phyloP scores from a whole-genome alignment of 2,329 filamentous ascomycete genomes.

The Monilinia laxa region DNA sequence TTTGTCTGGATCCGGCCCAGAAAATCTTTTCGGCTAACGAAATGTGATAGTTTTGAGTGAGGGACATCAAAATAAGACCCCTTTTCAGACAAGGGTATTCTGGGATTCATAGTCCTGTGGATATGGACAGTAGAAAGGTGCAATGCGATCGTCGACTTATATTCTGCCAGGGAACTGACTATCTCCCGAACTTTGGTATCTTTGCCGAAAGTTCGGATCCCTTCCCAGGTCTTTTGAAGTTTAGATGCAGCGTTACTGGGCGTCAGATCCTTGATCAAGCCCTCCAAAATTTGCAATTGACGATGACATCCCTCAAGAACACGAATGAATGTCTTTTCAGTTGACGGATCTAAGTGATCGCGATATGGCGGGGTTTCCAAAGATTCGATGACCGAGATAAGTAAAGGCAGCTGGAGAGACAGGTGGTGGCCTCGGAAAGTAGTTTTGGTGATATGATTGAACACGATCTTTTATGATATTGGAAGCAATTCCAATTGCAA shows the following conservation, averaged over 20 bases:
- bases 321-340: conserved; percentile 18
- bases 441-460: conserved; percentile 16
- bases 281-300: conserved; percentile 14
- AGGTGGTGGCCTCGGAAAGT: conserved; percentile 14
- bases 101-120: not conserved
- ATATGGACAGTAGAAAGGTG: conserved; percentile 14
- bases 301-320: conserved; percentile 17
- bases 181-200: conserved; percentile 20
- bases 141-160: conserved; percentile 17
- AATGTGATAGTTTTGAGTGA: conserved; percentile 8
- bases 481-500: conserved; percentile 12
- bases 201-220: conserved; percentile 18
- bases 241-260: conserved; percentile 19
- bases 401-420: conserved; percentile 9
- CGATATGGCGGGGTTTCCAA: conserved; percentile 3
- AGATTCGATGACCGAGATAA: conserved; percentile 11
- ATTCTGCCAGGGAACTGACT: conserved; percentile 14
- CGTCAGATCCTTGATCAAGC: conserved; percentile 18
- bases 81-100: not conserved
- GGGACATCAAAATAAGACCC: conserved; percentile 2
- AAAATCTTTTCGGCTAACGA: conserved; percentile 13
- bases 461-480: conserved; percentile 16
- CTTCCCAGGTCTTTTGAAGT: conserved; percentile 20
- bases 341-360: not conserved
- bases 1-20: not conserved